Evolutionary conservation across 2,329 filamentous ascomycete genomes (phyloP), one percentile per base, ranked within the genome.

Genomic region (Colletotrichum falcatum): DNA sequence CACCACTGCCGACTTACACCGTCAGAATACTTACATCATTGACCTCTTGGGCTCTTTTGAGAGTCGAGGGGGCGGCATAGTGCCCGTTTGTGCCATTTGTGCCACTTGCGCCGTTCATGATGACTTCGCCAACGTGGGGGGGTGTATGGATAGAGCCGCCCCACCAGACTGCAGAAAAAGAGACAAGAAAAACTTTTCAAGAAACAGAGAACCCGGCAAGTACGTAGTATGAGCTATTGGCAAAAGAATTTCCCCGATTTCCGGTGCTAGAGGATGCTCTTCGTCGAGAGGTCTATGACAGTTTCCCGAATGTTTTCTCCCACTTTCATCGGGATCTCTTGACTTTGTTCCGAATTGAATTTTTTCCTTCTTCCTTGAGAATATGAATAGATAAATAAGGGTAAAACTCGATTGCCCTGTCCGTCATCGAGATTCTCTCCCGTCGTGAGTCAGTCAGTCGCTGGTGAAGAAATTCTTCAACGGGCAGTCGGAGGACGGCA

Each of bases 31-130:
- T 81, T 76, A 84, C 84, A 79, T 86, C 84, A 56, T 84, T 80
- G 48, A 83, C 79, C 73, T 86, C 84, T 61, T 79, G 81, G 37
- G 83, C 83, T 69, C 83, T 78, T 65, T 81, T 76, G 48, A 82
- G 71, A 11, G 51, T 49, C n/a, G 62, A 35, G 26, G 63, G 56
- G 49, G 55, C 39, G 14, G 70, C 65, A 23, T 62, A 39, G 37
- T 65, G 64, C n/a, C 61, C 66, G 20, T 73, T 70, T n/a, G 39
- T 49, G 26, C 70, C 68, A 16, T 46, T n/a, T n/a, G 20, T n/a
- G 42, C 70, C 68, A 9, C n/a, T 11, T 46, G 42, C 1, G 42
- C 68, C 69, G 65, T 72, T 71, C 54, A 68, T 72, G 56, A 65
- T 64, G 61, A 5, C 53, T 54, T 44, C 35, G 18, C 23, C 23